phyloP scores from a whole-genome alignment of 139 green algal genomes.

The Desmodesmus armatus region DNA sequence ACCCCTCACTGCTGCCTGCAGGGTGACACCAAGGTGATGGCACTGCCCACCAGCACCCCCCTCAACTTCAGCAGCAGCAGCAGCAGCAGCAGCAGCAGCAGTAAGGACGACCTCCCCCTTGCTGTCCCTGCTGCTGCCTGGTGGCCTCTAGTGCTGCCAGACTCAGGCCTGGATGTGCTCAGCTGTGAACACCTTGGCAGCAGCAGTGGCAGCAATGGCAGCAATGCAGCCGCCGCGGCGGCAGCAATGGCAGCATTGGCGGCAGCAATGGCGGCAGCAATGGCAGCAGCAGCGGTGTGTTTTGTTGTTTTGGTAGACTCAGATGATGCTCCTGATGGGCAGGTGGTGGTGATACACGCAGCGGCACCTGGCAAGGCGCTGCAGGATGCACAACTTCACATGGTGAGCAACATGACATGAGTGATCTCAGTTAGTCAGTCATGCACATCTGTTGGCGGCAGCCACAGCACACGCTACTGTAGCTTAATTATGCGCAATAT shows the following conservation, averaged over 20 bases:
- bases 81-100: conserved; percentile 19
- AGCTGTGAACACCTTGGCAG: not conserved
- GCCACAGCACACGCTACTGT: not conserved
- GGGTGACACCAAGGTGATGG: not conserved
- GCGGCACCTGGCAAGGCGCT: not conserved
- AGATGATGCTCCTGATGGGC: conserved; percentile 44
- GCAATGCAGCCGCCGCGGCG: not conserved
- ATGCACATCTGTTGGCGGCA: not conserved
- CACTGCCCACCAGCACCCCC: not conserved
- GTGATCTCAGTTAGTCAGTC: not conserved
- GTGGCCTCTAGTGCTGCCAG: not conserved
- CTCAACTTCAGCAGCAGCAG: not conserved
- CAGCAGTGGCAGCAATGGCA: not conserved
- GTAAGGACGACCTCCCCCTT: not conserved
- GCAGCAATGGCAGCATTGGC: not conserved
- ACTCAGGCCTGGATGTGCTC: conserved; percentile 17
- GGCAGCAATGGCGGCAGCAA: not conserved
- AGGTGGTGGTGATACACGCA: conserved; percentile 36
- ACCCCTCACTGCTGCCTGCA: not conserved
- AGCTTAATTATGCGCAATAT: not conserved
- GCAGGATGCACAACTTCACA: not conserved
- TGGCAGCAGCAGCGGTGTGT: not conserved
- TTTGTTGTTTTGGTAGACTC: conserved; percentile 47
- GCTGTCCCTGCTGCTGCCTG: not conserved
- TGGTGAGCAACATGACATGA: not conserved